A percentile compares a stretch with the other conserved stretches of the same genome.
phyloP scores from a whole-genome alignment of 2,329 filamentous ascomycete genomes.

The Colletotrichum euphorbiae region DNA sequence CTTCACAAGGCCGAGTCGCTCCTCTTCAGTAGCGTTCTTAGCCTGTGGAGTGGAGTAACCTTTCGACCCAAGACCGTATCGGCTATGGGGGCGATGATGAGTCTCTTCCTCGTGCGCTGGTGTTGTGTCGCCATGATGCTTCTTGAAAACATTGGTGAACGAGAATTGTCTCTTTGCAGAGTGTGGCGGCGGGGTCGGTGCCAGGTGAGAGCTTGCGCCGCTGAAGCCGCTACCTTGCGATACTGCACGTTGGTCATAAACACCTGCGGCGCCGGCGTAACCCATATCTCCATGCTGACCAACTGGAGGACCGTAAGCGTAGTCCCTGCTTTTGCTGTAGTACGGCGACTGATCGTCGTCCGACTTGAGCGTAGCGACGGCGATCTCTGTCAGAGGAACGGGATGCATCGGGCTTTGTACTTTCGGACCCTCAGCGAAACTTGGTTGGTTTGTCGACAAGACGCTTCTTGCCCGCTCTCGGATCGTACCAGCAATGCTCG shows the following conservation, averaged over 20 bases:
- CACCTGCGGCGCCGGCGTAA: slow-evolving; percentile 61
- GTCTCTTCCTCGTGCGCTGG: slow-evolving; percentile 41
- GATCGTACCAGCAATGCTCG: slow-evolving; percentile 69
- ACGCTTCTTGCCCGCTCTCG: slow-evolving; percentile 58
- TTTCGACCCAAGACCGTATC: slow-evolving; percentile 46
- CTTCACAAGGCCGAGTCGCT: slow-evolving; percentile 84
- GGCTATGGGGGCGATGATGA: slow-evolving; percentile 40
- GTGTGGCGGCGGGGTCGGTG: slow-evolving; percentile 73
- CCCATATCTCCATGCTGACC: slow-evolving; percentile 60
- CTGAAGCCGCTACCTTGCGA: slow-evolving; percentile 56
- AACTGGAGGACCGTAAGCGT: slow-evolving; percentile 57
- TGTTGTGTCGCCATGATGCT: slow-evolving; percentile 58
- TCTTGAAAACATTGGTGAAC: slow-evolving; percentile 86
- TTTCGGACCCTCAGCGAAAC: slow-evolving; percentile 54
- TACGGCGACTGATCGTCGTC: slow-evolving; percentile 57
- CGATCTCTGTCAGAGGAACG: slow-evolving; percentile 71
- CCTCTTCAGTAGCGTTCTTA: slow-evolving; percentile 80
- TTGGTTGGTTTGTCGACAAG: slow-evolving; percentile 53
- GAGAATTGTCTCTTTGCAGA: slow-evolving; percentile 84
- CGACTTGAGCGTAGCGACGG: slow-evolving; percentile 60
- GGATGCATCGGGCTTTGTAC: slow-evolving; percentile 69
- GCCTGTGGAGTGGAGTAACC: slow-evolving; percentile 56
- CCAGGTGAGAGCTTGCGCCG: slow-evolving; percentile 54
- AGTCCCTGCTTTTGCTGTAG: slow-evolving; percentile 53
- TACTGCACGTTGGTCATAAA: slow-evolving; percentile 47